Conservation (phyloP, 768 basidiomycete species). For the Mycena rosella region DNA sequence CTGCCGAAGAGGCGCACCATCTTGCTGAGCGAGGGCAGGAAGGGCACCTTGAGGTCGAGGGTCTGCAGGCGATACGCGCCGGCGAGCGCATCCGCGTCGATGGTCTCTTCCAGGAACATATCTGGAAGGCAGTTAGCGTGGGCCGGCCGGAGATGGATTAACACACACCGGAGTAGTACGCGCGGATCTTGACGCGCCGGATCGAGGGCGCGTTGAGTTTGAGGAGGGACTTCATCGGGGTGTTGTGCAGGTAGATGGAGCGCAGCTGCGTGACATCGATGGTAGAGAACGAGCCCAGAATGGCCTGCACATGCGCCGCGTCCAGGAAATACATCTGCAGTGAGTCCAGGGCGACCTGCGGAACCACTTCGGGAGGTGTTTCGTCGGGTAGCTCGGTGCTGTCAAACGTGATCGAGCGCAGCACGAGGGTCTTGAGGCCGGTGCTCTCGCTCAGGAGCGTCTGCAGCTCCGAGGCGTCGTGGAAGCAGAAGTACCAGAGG, state of each 20-base stretch:
- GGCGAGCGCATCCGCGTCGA: conserved; percentile 5
- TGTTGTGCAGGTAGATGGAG: conserved; percentile 29
- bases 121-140: neutral
- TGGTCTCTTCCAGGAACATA: neutral
- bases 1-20: conserved; percentile 8
- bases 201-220: conserved; percentile 12
- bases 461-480: conserved; percentile 21
- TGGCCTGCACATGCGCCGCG: neutral
- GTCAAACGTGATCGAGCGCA: conserved; percentile 4
- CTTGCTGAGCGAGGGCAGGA: conserved; percentile 14
- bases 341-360: conserved; percentile 14
- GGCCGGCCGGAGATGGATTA: neutral
- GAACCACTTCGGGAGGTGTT: neutral
- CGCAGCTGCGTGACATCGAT: conserved; percentile 26
- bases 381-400: neutral
- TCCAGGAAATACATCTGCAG: conserved; percentile 26
- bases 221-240: conserved; percentile 11
- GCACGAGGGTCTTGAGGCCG: conserved; percentile 23
- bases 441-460: neutral
- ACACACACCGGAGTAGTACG: conserved; percentile 21
- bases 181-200: conserved; percentile 6
- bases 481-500: conserved; percentile 20
- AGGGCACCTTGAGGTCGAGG: conserved; percentile 20
- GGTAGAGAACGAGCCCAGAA: conserved; percentile 14
- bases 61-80: conserved; percentile 5